phyloP scores from a whole-genome alignment of 345 rosid genomes.

The Mangifera indica region DNA sequence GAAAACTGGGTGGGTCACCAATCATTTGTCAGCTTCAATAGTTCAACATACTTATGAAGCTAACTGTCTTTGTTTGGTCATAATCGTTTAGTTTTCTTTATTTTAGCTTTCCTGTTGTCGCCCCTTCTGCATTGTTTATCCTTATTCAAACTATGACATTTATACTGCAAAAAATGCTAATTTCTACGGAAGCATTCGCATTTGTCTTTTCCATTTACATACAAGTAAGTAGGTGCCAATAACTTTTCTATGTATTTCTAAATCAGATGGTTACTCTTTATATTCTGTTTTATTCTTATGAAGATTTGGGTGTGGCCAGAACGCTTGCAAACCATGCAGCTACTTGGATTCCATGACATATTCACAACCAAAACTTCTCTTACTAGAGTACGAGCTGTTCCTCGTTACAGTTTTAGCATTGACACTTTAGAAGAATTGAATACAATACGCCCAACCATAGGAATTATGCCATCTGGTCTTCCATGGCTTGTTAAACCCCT shows the following conservation, averaged over 20 bases:
- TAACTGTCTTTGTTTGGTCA: constrained; percentile 4
- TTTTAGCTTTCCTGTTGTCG: background rate
- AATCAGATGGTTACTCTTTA: constrained; percentile 2
- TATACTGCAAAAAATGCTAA: background rate
- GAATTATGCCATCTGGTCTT: constrained; percentile 89
- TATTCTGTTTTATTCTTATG: constrained; percentile 17
- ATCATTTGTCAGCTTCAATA: background rate
- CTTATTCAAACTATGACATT: background rate
- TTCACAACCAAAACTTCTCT: constrained; percentile 71
- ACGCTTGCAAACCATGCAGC: constrained; percentile 78
- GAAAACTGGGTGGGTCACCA: background rate
- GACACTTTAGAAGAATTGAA: constrained; percentile 72
- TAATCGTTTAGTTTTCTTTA: background rate
- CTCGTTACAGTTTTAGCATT: constrained; percentile 71
- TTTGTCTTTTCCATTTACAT: background rate
- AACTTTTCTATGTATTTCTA: background rate
- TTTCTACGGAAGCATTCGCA: background rate
- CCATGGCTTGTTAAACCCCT: constrained; percentile 56
- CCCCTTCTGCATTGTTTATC: background rate
- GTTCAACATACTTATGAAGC: background rate
- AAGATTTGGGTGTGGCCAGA: constrained; percentile 97
- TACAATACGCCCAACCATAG: constrained; percentile 58
- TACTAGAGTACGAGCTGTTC: constrained; percentile 84
- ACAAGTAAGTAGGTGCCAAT: background rate
- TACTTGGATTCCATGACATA: constrained; percentile 56